A percentile compares a stretch with the other conserved stretches of the same genome.
These are phyloP conservation scores for Fusarium anthophilum DNA, from an alignment of 2,329 filamentous ascomycete species.

Conservation along the genomic window DNA sequence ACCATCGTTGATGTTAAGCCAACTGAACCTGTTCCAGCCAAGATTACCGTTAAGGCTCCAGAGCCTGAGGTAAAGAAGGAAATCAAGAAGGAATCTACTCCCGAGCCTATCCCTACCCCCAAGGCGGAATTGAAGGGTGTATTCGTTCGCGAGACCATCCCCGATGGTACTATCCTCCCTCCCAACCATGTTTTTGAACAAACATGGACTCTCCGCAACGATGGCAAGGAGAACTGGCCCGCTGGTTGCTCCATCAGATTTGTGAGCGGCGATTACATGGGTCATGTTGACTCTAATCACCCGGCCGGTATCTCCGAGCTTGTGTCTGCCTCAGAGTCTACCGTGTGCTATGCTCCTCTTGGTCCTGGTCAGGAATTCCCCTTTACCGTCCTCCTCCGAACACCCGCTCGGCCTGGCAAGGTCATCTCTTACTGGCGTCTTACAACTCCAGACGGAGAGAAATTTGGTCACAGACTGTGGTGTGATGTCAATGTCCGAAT, in stretches of 20 bases:
- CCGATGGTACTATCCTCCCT: slow-evolving; percentile 78
- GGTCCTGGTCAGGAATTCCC: slow-evolving; percentile 77
- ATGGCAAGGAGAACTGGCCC: slow-evolving; percentile 83
- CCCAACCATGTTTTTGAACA: slow-evolving; percentile 83
- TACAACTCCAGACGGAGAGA: slow-evolving; percentile 79
- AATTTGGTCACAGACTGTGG: slow-evolving; percentile 95
- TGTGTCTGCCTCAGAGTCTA: slow-evolving; percentile 82
- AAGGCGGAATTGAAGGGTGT: slow-evolving; percentile 57
- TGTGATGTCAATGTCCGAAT: slow-evolving; percentile 82
- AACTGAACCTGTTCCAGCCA: slow-evolving; percentile 51
- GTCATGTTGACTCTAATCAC: slow-evolving; percentile 82
- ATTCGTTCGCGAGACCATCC: slow-evolving; percentile 81
- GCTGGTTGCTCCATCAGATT: slow-evolving; percentile 90
- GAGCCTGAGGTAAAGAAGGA: slow-evolving; percentile 17
- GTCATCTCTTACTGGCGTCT: slow-evolving; percentile 97
- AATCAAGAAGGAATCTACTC: slow-evolving; percentile 41
- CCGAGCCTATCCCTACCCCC: slow-evolving; percentile 33
- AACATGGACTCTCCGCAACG: slow-evolving; percentile 91
- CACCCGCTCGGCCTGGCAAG: slow-evolving; percentile 78
- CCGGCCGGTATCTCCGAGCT: slow-evolving; percentile 83
- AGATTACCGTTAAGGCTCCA: slow-evolving; percentile 8
- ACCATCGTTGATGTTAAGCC: slow-evolving; percentile 80
- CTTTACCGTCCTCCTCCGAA: slow-evolving; percentile 87
- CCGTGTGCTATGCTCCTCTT: slow-evolving; percentile 74
- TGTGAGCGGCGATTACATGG: slow-evolving; percentile 96